Evolutionary conservation across 2,329 filamentous ascomycete genomes (phyloP).

Genomic region (Penicillium rolfsii): DNA sequence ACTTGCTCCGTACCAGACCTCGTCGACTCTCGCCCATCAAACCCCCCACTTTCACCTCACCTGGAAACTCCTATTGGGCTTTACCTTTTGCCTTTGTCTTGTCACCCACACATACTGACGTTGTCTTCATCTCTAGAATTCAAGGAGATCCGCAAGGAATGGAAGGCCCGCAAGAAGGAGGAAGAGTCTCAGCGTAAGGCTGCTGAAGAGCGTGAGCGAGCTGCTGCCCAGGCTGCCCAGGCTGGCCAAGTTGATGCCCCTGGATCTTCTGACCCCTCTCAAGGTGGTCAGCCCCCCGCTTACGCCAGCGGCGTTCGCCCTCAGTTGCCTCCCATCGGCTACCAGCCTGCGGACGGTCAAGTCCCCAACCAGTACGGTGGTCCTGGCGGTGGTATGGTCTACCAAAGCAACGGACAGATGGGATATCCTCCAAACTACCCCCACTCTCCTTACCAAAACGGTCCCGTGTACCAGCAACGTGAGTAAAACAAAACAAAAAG

Average conservation of each 20-base stretch:
- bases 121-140: conserved; percentile 68
- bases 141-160: conserved; percentile 98
- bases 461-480: conserved; percentile 56
- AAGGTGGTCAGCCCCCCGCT: conserved; percentile 46
- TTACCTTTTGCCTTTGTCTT: conserved; percentile 1
- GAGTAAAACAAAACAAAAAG: conserved; percentile 41
- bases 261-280: conserved; percentile 52
- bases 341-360: conserved; percentile 62
- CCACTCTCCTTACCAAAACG: conserved; percentile 55
- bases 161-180: conserved; percentile 99
- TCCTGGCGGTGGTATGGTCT: conserved; percentile 55
- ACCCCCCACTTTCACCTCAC: background rate
- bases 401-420: conserved; percentile 54
- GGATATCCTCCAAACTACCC: conserved; percentile 53
- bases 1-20: background rate
- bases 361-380: conserved; percentile 66
- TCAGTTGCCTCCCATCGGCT: conserved; percentile 76
- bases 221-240: conserved; percentile 59
- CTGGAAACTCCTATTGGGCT: background rate
- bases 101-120: conserved; percentile 23
- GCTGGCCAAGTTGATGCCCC: conserved; percentile 51
- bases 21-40: background rate
- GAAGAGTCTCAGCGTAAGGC: conserved; percentile 88
- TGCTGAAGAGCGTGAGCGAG: conserved; percentile 78
- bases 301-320: conserved; percentile 59